phyloP scores from a whole-genome alignment of 192 early-diverging fungal species.

The Chytriomyces confervae region DNA sequence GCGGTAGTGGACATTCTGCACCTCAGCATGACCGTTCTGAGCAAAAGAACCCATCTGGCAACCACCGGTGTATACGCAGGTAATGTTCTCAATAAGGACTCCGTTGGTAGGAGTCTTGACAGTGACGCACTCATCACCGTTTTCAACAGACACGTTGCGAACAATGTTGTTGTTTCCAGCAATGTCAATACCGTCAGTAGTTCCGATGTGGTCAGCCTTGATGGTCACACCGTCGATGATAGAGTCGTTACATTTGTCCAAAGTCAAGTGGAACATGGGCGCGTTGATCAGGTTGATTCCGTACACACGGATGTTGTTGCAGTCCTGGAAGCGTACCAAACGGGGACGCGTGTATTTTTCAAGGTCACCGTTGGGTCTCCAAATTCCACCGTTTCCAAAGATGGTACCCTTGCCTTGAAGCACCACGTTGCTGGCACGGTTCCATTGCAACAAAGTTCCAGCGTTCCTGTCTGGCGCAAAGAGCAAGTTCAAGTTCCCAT shows the following conservation, averaged over 20 bases:
- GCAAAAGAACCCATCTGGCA: constrained; percentile 34
- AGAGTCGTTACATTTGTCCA: constrained; percentile 22
- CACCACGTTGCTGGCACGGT: constrained; percentile 1
- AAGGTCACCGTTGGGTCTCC: constrained; percentile 1
- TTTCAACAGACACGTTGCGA: constrained; percentile 31
- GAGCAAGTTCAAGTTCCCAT: constrained; percentile 18
- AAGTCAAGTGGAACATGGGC: constrained; percentile 36
- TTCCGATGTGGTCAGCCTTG: constrained; percentile 31
- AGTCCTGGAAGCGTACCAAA: constrained; percentile 30
- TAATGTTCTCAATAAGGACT: constrained; percentile 30
- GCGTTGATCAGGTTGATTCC: constrained; percentile 24
- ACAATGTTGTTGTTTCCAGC: constrained; percentile 35
- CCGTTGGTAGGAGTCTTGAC: constrained; percentile 36
- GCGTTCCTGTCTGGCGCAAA: constrained; percentile 24
- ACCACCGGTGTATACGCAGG: constrained; percentile 30
- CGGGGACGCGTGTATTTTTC: constrained; percentile 28
- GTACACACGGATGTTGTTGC: background rate
- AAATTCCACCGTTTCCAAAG: constrained; percentile 28
- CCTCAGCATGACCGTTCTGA: background rate
- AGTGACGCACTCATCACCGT: constrained; percentile 41
- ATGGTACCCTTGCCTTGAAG: constrained; percentile 22
- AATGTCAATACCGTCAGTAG: constrained; percentile 36
- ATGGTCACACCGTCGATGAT: constrained; percentile 10
- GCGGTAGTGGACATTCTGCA: constrained; percentile 29
- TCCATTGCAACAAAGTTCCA: constrained; percentile 27